Base-by-base conservation (phyloP, 2,329 filamentous ascomycete genomes). In the Calonectria pauciramosa region DNA sequence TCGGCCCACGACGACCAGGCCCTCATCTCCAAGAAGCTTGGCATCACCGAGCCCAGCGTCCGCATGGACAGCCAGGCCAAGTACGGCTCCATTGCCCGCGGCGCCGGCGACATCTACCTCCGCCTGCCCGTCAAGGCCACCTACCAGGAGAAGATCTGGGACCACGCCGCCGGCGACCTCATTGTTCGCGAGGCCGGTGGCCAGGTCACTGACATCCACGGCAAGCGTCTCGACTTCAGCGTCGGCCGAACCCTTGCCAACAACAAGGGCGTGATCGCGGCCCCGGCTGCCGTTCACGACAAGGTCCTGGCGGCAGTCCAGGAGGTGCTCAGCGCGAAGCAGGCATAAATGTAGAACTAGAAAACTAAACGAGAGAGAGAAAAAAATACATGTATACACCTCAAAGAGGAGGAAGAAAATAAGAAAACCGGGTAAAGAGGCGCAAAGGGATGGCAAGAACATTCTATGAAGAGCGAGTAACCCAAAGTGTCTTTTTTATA, bases 91-190 rank as follows among this genome's bases (percentile, higher is more conserved):
- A 98, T 99, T 83, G 97, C 97, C 44, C 91, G 97, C 76, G 97
- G 97, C 59, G 96, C 96, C 7, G 97, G 96, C 65, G 97, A 99
- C 83, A 93, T 99, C 78, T 99, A 99, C 87, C 90, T 99, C 72
- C 92, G 97, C 69, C 88, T 99, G 73, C 97, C 97, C 4, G 94
- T 95, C 74, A 94, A 92, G 84, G 94, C 93, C 80, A 93, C 94
- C 69, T 99, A 99, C 87, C 93, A 98, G 85, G 97, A 99, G 90
- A 99, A 99, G 91, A 99, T 99, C 80, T 99, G 97, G 97, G 97
- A 99, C 84, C 97, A 99, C 85, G 97, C 97, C 23, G 97, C 96
- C 16, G 97, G 97, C 51, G 96, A 98, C 82, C 87, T 99, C 73
- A 96, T 99, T 79, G 97, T 99, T 51, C 91, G 96, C 72, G 97